Percentiles rank a stretch among this genome's conserved stretches.
Evolutionary conservation across 257 asterid genomes (phyloP).

Genomic region (Petrea volubilis): DNA sequence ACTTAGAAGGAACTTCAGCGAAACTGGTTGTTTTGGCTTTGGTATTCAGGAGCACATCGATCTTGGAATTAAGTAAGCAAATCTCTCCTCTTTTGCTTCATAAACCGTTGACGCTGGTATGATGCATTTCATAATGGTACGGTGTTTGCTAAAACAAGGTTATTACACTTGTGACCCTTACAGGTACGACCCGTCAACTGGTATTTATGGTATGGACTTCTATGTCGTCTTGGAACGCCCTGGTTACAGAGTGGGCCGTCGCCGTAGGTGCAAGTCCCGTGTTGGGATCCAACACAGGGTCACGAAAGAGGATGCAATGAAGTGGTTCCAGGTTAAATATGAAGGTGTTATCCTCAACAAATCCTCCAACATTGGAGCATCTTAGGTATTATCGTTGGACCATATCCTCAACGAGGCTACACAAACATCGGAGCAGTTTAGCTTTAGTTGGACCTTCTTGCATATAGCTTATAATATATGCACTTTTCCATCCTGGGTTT

Average conservation of each 20-base stretch:
- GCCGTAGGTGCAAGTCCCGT: constrained; percentile 78
- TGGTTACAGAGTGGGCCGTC: constrained; percentile 78
- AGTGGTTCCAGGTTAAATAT: constrained; percentile 81
- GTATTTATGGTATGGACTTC: constrained; percentile 88
- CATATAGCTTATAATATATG: not conserved
- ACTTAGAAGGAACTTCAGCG: constrained; percentile 64
- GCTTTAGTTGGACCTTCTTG: not conserved
- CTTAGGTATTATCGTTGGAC: not conserved
- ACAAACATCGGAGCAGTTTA: constrained; percentile 22
- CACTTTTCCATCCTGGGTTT: not conserved
- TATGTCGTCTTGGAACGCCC: constrained; percentile 68
- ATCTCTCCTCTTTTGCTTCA: not conserved
- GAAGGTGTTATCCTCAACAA: constrained; percentile 83
- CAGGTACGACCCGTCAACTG: constrained; percentile 85
- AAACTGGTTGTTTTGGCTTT: constrained; percentile 80
- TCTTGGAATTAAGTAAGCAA: constrained; percentile 76
- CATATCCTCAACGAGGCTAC: constrained; percentile 41
- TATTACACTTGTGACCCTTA: not conserved
- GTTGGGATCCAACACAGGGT: constrained; percentile 86
- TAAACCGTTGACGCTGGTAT: not conserved
- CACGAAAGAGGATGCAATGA: constrained; percentile 78
- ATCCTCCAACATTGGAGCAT: constrained; percentile 50
- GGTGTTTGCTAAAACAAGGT: not conserved
- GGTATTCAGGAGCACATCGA: constrained; percentile 88
- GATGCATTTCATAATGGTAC: not conserved